Percentiles rank a stretch among this genome's conserved stretches.
phyloP scores from a whole-genome alignment of 148 eudicot species.

The Rhododendron williamsianum region DNA sequence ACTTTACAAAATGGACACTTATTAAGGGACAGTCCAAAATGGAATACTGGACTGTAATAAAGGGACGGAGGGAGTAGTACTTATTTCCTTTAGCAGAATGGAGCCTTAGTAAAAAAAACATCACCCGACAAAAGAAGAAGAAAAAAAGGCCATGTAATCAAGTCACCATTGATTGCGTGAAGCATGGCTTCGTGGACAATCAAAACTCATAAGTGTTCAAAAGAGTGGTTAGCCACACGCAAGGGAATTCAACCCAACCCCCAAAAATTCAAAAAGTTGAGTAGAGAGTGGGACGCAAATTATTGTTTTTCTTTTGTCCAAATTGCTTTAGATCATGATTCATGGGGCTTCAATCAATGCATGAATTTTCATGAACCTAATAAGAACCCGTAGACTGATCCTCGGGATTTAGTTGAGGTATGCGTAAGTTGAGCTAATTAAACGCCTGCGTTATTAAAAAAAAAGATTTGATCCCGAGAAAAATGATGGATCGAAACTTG shows the following conservation, averaged over 20 bases:
- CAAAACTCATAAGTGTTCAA: neutral
- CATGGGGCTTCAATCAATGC: neutral
- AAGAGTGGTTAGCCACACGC: neutral
- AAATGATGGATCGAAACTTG: neutral
- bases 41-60: no score
- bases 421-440: no score
- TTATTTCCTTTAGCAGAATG: no score
- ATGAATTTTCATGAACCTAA: neutral
- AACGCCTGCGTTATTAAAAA: neutral
- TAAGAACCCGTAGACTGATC: neutral
- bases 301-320: neutral
- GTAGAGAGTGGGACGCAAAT: neutral
- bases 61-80: no score
- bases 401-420: neutral
- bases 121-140: neutral
- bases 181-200: neutral
- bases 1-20: no score
- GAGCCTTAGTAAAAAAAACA: neutral
- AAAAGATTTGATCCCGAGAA: neutral
- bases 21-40: no score
- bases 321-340: neutral
- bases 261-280: neutral
- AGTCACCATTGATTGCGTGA: constrained; percentile 1
- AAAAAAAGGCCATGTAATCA: neutral
- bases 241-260: neutral